A percentile compares a stretch with the other conserved stretches of the same genome.
These are phyloP conservation scores for Trebouxia sp. DNA, from an alignment of 139 green algal genomes.

Conservation along the genomic window DNA sequence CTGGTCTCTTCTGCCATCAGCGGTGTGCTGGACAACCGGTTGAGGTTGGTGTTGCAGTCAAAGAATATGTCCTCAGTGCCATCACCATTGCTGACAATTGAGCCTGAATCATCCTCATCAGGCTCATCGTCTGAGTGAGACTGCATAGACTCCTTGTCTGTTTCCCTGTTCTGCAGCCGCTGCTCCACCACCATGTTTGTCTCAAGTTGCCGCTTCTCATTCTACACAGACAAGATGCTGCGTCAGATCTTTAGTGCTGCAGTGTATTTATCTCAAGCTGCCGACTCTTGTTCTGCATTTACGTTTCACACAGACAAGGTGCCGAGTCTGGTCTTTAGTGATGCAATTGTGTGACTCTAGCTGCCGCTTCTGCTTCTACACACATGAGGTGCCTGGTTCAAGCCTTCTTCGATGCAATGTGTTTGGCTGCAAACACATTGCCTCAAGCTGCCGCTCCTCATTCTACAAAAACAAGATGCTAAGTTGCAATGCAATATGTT, in stretches of 20 bases:
- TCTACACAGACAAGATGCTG: slow-evolving; percentile 31
- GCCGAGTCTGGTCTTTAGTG: too few relatives aligned
- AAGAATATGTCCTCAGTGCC: slow-evolving; percentile 37
- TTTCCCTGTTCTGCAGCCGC: slow-evolving; percentile 9
- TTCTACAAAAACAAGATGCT: too few relatives aligned
- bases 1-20: not conserved
- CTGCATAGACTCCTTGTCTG: not conserved
- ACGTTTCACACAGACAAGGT: not conserved
- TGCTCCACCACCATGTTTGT: slow-evolving; percentile 64
- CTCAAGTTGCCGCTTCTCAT: slow-evolving; percentile 70
- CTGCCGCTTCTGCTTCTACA: too few relatives aligned
- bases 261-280: too few relatives aligned
- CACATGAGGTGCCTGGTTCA: too few relatives aligned
- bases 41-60: slow-evolving; percentile 23
- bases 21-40: not conserved
- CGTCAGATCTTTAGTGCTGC: not conserved
- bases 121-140: slow-evolving; percentile 13
- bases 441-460: too few relatives aligned
- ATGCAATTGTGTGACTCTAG: too few relatives aligned
- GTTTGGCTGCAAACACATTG: not conserved
- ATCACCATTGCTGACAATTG: not conserved
- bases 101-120: slow-evolving; percentile 18
- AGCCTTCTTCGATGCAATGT: too few relatives aligned
- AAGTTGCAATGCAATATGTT: too few relatives aligned
- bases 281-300: too few relatives aligned